Evolutionary conservation across 2,329 filamentous ascomycete species (phyloP), one percentile per base, ranked within the genome.

Genomic region (Ramichloridium luteum): DNA sequence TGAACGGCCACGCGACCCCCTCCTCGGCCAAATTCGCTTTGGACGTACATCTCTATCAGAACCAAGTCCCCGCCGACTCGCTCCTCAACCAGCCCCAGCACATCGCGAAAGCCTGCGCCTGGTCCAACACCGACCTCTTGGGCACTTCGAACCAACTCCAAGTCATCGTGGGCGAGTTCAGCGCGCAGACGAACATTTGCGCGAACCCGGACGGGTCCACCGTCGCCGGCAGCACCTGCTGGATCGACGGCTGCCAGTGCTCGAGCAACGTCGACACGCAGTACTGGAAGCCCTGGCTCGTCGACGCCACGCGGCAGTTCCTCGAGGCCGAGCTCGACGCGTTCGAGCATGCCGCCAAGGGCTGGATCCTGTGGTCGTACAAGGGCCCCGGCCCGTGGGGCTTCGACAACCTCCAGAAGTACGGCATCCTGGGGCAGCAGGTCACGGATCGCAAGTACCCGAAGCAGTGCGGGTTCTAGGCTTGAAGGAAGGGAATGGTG

Each of bases 41-140:
- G 25, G 61, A 63, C 33, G 56, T 53, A 1, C 61, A 63, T 33
- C 56, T 62, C 30, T 64, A 63, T 40, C 60, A 64, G 42, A 57
- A 64, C 37, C 57, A 58, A 36, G 54, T 49, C 4, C 38, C 49
- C 3, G 47, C 33, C 4, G 55, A 62, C 38, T 51, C 55, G 6
- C 32, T 39, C 4, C 51, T 58, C 23, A 57, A 50, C 8, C 59
- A 61, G 22, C 51, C 47, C 9, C 39, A 56, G 14, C 62, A 65
- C 40, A 54, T 64, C 20, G 40, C 46, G 27, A 54, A 53, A 25
- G 61, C 60, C n/a, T 65, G 62, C 40, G 44, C 45, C 4, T 52
- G 53, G 37, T 31, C 37, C 6, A 41, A 38, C n/a, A 45, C 52
- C 10, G 39, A 46, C 4, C 39, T 62, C 3, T 44, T 56, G 1